Base-by-base conservation (phyloP, 164 flowering plant genomes). In the Annona cherimola region DNA sequence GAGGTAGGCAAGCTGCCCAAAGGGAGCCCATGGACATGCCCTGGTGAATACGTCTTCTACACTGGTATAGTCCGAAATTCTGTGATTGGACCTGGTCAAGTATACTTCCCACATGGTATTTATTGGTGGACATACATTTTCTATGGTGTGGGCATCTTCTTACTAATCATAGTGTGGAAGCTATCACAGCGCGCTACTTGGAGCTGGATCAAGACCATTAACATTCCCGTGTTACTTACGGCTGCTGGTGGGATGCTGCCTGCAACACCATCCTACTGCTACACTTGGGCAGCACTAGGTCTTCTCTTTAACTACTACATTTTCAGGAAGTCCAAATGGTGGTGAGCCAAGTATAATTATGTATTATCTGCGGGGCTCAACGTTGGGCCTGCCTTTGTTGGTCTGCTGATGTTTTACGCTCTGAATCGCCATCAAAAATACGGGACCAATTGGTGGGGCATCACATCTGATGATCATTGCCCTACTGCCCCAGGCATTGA, bases 371-470 rank as follows among this genome's bases (percentile, higher is more conserved):
- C 78, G 14, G 82, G 73, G 42, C 45, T 77, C 6, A 79, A 80
- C 66, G 80, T 79, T 9, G 80, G 82, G 40, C 73, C 72, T 5
- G 80, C 80, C 14, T 71, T 80, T 66, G 75, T 75, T 74, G 78
- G 59, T 2, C 76, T 80, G 0, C 6, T 85, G 6, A 5, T 78
- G 0, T 88, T 73, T 71, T 84, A 88, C 4, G 26, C 86, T 6
- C 81, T 93, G 0, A 86, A 84, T 66, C 61, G 72, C 1, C 42
- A 72, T 0, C 77, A 76, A 16, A 76, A 79, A 2, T 4, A 3
- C 44, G 92, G 90, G n/a, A 77, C 83, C 1, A 18, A 55, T 0
- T 84, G 96, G 93, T 89, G 93, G 92, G 93, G 96, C 20, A 42
- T 76, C 50, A 73, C 61, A 0, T 12, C 20, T 0, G 75, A 68